Percentiles rank a stretch among this genome's conserved stretches.
phyloP scores from a whole-genome alignment of 306 rosid species.

The Carpinus viminea region DNA sequence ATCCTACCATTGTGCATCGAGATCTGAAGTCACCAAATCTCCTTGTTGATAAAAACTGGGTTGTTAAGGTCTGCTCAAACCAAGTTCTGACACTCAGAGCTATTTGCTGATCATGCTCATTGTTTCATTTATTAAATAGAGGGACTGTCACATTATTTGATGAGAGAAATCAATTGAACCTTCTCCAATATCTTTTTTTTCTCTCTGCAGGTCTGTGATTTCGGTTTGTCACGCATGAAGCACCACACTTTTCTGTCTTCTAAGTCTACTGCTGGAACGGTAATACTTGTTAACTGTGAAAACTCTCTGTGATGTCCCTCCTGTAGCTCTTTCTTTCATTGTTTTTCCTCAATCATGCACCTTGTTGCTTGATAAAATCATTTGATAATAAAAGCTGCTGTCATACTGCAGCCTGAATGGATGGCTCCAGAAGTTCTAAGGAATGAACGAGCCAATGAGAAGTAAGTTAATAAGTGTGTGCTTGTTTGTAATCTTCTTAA shows the following conservation, averaged over 20 bases:
- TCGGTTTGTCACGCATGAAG: constrained; percentile 94
- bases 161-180: constrained; percentile 4
- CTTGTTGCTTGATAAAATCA: constrained; percentile 10
- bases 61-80: constrained; percentile 72
- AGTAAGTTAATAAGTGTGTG: constrained; percentile 48
- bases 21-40: constrained; percentile 97
- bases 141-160: not conserved
- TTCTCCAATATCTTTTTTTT: constrained; percentile 23
- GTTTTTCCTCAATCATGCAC: constrained; percentile 10
- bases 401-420: constrained; percentile 94
- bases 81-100: constrained; percentile 22
- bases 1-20: constrained; percentile 96
- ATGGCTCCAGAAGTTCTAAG: constrained; percentile 98
- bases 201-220: constrained; percentile 80
- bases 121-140: not conserved
- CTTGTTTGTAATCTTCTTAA: constrained; percentile 4
- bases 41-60: constrained; percentile 97
- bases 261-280: constrained; percentile 99
- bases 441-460: constrained; percentile 93
- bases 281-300: constrained; percentile 37
- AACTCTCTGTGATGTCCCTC: constrained; percentile 15
- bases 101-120: constrained; percentile 8
- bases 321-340: constrained; percentile 9
- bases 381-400: constrained; percentile 14
- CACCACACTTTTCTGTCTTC: constrained; percentile 94